These are phyloP conservation scores for Ophiobolus disseminans DNA, from an alignment of 2,329 filamentous ascomycete genomes.

Conservation along the genomic window DNA sequence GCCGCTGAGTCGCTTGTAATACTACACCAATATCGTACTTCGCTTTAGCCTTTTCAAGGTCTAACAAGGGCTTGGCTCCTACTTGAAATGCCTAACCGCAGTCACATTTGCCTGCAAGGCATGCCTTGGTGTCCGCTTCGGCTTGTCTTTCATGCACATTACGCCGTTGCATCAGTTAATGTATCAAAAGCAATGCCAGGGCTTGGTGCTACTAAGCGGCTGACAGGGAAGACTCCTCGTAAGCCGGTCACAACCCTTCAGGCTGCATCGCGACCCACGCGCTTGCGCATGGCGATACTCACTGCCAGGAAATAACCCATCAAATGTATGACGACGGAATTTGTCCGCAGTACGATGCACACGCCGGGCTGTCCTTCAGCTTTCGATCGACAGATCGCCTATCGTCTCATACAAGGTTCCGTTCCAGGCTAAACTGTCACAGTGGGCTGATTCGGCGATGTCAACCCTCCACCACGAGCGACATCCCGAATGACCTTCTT, in stretches of 20 bases:
- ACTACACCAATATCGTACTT: slow-evolving; percentile 22
- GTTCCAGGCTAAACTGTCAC: slow-evolving; percentile 22
- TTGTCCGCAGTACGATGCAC: slow-evolving; percentile 17
- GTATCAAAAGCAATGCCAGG: slow-evolving; percentile 21
- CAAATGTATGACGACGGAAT: slow-evolving; percentile 26
- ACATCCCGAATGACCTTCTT: slow-evolving; percentile 16
- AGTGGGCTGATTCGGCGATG: slow-evolving; percentile 22
- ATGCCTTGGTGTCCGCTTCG: slow-evolving; percentile 12
- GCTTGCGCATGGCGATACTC: slow-evolving; percentile 9
- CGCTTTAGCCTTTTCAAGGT: slow-evolving; percentile 24
- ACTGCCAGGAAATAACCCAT: slow-evolving; percentile 12
- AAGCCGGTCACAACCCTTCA: slow-evolving; percentile 2
- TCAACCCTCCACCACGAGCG: slow-evolving; percentile 17
- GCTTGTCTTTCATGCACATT: slow-evolving; percentile 17
- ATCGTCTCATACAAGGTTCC: slow-evolving; percentile 15
- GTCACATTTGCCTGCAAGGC: slow-evolving; percentile 22
- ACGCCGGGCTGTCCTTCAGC: slow-evolving; percentile 15
- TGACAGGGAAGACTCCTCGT: slow-evolving; percentile 8
- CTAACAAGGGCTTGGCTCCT: slow-evolving; percentile 10
- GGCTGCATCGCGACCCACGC: slow-evolving; percentile 5
- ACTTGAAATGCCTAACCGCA: slow-evolving; percentile 21
- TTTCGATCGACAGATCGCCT: slow-evolving; percentile 23
- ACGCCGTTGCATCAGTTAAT: slow-evolving; percentile 21
- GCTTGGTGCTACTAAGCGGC: slow-evolving; percentile 17
- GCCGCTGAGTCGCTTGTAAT: slow-evolving; percentile 30